Evolutionary conservation across 2,329 filamentous ascomycete genomes (phyloP).

Genomic region (Trichoderma hamatum): DNA sequence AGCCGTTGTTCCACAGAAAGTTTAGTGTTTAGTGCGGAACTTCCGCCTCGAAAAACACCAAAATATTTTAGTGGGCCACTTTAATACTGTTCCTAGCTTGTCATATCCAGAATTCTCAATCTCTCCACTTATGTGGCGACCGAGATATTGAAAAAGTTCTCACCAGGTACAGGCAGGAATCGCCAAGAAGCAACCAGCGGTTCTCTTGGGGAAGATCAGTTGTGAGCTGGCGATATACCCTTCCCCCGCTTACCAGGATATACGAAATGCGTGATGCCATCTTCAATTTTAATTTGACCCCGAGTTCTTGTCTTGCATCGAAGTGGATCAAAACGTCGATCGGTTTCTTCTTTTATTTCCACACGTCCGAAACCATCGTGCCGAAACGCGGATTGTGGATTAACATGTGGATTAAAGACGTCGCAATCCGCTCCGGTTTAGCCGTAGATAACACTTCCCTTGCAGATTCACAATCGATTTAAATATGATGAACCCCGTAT

Average conservation of each 20-base stretch:
- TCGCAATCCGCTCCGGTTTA: neutral
- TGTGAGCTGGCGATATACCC: neutral
- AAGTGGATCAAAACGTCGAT: constrained; percentile 4
- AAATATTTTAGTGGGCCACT: neutral
- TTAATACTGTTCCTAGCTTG: neutral
- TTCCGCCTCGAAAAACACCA: neutral
- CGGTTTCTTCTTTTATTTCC: neutral
- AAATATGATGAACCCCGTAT: neutral
- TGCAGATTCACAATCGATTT: neutral
- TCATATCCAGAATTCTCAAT: neutral
- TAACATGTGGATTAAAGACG: neutral
- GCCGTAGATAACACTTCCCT: neutral
- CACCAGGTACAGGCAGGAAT: neutral
- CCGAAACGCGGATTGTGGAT: neutral
- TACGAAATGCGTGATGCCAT: neutral
- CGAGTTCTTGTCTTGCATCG: neutral
- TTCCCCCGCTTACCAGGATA: neutral
- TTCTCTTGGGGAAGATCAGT: neutral
- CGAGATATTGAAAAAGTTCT: neutral
- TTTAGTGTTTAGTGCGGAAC: neutral
- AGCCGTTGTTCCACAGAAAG: neutral
- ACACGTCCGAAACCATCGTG: neutral
- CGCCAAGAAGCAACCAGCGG: neutral
- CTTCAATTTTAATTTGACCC: neutral
- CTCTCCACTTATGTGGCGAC: constrained; percentile 8